Evolutionary conservation across 1,284 basidiomycete genomes (phyloP).

Genomic region (Malassezia slooffiae): DNA sequence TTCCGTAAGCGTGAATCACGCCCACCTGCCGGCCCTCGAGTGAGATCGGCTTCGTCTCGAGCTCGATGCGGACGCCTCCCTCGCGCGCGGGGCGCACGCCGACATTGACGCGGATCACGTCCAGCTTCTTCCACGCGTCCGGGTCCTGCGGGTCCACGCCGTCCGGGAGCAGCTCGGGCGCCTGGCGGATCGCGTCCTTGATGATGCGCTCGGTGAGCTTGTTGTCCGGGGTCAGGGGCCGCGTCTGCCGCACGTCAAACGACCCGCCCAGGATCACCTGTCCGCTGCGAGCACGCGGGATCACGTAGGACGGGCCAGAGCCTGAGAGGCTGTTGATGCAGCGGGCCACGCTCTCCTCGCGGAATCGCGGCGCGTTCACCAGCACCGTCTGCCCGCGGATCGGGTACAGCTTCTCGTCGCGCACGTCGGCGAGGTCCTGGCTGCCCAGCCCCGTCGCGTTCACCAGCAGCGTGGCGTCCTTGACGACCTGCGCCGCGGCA

Average conservation of each 20-base stretch:
- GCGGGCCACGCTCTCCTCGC: constrained; percentile 6
- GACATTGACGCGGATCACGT: constrained; percentile 28
- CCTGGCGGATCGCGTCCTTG: constrained; percentile 40
- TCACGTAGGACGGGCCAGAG: constrained; percentile 50
- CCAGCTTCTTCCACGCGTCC: constrained; percentile 22
- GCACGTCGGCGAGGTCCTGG: constrained; percentile 24
- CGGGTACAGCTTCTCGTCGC: constrained; percentile 70
- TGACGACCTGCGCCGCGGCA: constrained; percentile 13
- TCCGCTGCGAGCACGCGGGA: constrained; percentile 51
- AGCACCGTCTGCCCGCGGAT: constrained; percentile 76
- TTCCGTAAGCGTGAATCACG: constrained; percentile 32
- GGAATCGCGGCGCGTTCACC: constrained; percentile 57
- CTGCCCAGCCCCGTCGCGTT: constrained; percentile 50
- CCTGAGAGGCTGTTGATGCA: constrained; percentile 25
- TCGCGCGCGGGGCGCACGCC: constrained; percentile 28
- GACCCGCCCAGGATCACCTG: constrained; percentile 55
- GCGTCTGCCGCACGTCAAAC: constrained; percentile 46
- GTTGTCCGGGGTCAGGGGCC: constrained; percentile 45
- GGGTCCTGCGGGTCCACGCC: constrained; percentile 6
- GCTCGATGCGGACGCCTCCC: constrained; percentile 25
- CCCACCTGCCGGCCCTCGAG: constrained; percentile 7
- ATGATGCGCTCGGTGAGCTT: constrained; percentile 51
- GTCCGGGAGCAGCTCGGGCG: constrained; percentile 25
- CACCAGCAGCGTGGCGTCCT: constrained; percentile 42
- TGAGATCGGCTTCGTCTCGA: constrained; percentile 8